These are phyloP conservation scores for Picea sitchensis DNA, from an alignment of 75 land plant species.

Conservation along the genomic window DNA sequence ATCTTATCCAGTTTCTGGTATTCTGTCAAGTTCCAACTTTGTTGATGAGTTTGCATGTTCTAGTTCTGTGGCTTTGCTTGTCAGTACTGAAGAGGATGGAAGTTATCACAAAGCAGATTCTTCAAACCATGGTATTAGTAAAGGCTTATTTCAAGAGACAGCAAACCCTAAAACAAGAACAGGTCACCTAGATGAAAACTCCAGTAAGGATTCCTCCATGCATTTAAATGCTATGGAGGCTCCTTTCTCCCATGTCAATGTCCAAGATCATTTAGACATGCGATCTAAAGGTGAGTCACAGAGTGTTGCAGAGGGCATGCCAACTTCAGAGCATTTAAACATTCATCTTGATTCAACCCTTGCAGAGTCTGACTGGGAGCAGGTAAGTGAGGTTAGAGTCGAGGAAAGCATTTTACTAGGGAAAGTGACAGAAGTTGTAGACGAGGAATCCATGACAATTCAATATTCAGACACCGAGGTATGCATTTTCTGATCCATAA, in stretches of 20 bases:
- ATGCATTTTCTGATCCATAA: slow-evolving; percentile 5
- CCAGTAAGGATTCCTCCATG: slow-evolving; percentile 12
- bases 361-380: slow-evolving; percentile 8
- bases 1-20: slow-evolving; percentile 48
- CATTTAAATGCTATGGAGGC: slow-evolving; percentile 20
- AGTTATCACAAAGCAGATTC: slow-evolving; percentile 41
- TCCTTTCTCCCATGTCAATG: slow-evolving; percentile 11
- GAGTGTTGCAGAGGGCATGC: slow-evolving; percentile 8
- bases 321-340: slow-evolving; percentile 11
- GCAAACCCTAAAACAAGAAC: slow-evolving; percentile 15
- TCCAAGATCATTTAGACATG: slow-evolving; percentile 31
- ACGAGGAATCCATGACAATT: slow-evolving; percentile 19
- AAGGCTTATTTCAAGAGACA: slow-evolving; percentile 22
- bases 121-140: slow-evolving; percentile 48
- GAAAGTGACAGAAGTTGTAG: slow-evolving; percentile 2
- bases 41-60: slow-evolving; percentile 26
- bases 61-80: slow-evolving; percentile 22
- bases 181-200: neutral
- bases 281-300: slow-evolving; percentile 11
- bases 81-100: slow-evolving; percentile 21
- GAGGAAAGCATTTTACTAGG: slow-evolving; percentile 20
- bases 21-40: slow-evolving; percentile 35
- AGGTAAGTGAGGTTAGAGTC: slow-evolving; percentile 31
- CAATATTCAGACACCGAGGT: slow-evolving; percentile 56
- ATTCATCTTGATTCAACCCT: slow-evolving; percentile 16